Evolutionary conservation across 2,329 filamentous ascomycete genomes (phyloP), one percentile per base, ranked within the genome.

Genomic region (Lachnellula cervina): DNA sequence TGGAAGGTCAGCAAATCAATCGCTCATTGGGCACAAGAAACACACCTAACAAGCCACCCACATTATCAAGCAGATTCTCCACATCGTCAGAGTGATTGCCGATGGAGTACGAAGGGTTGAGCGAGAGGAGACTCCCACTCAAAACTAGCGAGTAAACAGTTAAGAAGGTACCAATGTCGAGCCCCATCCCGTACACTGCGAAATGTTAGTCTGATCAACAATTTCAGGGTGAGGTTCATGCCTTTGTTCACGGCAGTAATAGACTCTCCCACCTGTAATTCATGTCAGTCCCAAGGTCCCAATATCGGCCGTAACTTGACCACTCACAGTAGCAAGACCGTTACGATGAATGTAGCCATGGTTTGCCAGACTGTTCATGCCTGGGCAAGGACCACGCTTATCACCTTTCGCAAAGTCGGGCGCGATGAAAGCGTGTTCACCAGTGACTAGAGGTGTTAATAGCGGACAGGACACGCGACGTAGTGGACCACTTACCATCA

Each of bases 41-140:
- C 11, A 4, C 35, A 11, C 9, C 35, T 16, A 37, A 37, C 16
- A 37, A 16, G 16, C 35, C 35, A 37, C 35, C 23, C 23, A 5
- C 23, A 25, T 25, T 25, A 25, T 25, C 23, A 25, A 25, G 23
- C 23, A 25, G 23, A 25, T 25, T 25, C 23, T 25, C 23, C 23
- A 25, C 23, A 25, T 37, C 28, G 21, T 17, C 43, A 9, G 54
- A 34, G 13, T 55, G 23, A 1, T 71, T 72, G 16, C 73, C 49
- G 32, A 80, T 79, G 1, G 77, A 80, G 62, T 77, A 79, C 2
- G 73, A 25, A 25, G 23, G 23, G 23, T 25, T 25, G 23, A 25
- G 23, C 23, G 23, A 25, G 23, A 25, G 23, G 23, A 25, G 3
- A 25, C 23, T 25, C 23, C 23, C 23, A 25, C 23, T 25, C 23